Evolutionary conservation across 345 rosid genomes (phyloP).

Genomic region (Mercurialis annua): DNA sequence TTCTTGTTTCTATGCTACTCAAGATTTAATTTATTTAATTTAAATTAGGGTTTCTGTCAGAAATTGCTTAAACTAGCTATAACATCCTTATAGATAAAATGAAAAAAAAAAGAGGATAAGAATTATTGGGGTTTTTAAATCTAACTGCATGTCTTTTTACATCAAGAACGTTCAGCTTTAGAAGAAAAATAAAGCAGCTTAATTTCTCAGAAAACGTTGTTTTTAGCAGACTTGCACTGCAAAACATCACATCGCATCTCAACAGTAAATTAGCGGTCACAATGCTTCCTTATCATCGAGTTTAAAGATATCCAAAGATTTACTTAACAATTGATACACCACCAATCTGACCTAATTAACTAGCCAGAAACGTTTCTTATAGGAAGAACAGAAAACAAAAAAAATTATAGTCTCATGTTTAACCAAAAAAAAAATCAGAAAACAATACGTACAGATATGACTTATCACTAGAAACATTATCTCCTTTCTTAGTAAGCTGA

Average conservation of each 20-base stretch:
- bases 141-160: too few relatives aligned
- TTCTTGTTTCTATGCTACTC: neutral
- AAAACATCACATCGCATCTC: conserved; percentile 39
- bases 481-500: too few relatives aligned
- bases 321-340: neutral
- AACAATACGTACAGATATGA: neutral
- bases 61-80: neutral
- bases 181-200: neutral
- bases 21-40: neutral
- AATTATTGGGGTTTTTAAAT: neutral
- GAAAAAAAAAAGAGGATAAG: neutral
- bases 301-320: neutral
- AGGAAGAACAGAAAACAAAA: neutral
- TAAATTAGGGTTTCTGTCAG: conserved; percentile 11
- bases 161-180: neutral
- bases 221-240: conserved; percentile 25
- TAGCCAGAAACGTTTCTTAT: too few relatives aligned
- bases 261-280: conserved; percentile 26
- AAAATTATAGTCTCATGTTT: neutral
- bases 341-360: neutral
- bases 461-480: neutral
- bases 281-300: neutral
- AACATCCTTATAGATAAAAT: neutral
- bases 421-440: neutral
- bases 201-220: neutral